These are phyloP conservation scores for Amylocarpus encephaloides DNA, from an alignment of 2,329 filamentous ascomycete genomes.

Conservation along the genomic window DNA sequence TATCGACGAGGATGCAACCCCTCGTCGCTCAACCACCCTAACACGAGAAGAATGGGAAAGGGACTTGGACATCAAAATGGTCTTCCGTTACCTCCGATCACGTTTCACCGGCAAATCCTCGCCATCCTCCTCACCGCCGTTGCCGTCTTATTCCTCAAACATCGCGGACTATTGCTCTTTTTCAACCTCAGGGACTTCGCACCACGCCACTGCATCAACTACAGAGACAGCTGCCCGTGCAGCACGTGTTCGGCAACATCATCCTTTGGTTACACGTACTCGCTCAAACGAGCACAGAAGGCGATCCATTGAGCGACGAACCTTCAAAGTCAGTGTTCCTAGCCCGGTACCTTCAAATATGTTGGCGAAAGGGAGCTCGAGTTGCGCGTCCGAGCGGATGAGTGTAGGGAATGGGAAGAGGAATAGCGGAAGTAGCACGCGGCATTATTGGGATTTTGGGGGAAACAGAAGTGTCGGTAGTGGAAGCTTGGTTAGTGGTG, in stretches of 20 bases:
- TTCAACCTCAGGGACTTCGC: slow-evolving; percentile 35
- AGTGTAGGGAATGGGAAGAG: slow-evolving; percentile 46
- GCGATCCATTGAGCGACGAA: slow-evolving; percentile 28
- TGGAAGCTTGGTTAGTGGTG: slow-evolving; percentile 61
- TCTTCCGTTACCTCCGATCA: slow-evolving; percentile 79
- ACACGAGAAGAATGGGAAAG: slow-evolving; percentile 67
- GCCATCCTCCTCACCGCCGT: slow-evolving; percentile 10
- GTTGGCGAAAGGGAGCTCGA: slow-evolving; percentile 46
- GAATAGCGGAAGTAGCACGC: slow-evolving; percentile 61
- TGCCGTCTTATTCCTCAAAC: slow-evolving; percentile 22
- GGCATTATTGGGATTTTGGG: slow-evolving; percentile 91
- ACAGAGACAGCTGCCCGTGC: slow-evolving; percentile 69
- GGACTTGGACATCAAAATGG: slow-evolving; percentile 82
- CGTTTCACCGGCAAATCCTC: slow-evolving; percentile 55
- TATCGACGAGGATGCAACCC: slow-evolving; percentile 20
- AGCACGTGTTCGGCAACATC: slow-evolving; percentile 79
- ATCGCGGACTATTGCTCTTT: slow-evolving; percentile 34
- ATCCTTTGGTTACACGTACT: slow-evolving; percentile 65
- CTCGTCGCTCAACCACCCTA: slow-evolving; percentile 14
- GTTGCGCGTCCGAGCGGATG: slow-evolving; percentile 84
- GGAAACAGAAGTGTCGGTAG: slow-evolving; percentile 62
- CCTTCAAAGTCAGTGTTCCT: slow-evolving; percentile 49
- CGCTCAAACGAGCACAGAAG: not conserved
- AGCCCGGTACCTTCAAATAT: slow-evolving; percentile 25
- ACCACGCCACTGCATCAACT: slow-evolving; percentile 43